phyloP scores from a whole-genome alignment of 345 rosid species.

The Hevea brasiliensis region DNA sequence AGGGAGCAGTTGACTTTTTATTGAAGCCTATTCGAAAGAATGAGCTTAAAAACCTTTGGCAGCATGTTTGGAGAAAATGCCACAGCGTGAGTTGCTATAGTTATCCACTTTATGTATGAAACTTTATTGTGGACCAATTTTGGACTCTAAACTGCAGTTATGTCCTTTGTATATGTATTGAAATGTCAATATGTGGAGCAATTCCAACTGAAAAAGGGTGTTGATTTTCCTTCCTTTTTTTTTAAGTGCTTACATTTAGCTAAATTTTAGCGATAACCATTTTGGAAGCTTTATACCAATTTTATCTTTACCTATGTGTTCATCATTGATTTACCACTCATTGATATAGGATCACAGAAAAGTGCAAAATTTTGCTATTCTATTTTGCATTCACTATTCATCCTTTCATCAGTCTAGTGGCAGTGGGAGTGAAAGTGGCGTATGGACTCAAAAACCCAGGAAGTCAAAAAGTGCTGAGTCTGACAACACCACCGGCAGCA shows the following conservation, averaged over 20 bases:
- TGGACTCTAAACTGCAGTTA: constrained; percentile 23
- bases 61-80: constrained; percentile 35
- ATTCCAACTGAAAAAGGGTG: constrained; percentile 2
- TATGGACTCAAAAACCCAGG: constrained; percentile 41
- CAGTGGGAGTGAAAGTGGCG: constrained; percentile 49
- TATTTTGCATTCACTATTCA: not conserved
- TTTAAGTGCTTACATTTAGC: not conserved
- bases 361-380: not conserved
- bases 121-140: constrained; percentile 21
- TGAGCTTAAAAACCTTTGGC: constrained; percentile 35
- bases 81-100: constrained; percentile 23
- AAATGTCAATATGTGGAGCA: constrained; percentile 4
- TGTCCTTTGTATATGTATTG: constrained; percentile 13
- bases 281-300: not conserved
- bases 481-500: constrained; percentile 31
- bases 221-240: constrained; percentile 9
- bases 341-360: not conserved
- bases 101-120: constrained; percentile 21
- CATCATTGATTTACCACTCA: constrained; percentile 1
- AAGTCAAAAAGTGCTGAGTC: constrained; percentile 40
- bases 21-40: constrained; percentile 35
- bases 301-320: not conserved
- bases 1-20: constrained; percentile 32
- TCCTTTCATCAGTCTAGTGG: constrained; percentile 38
- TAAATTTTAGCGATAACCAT: constrained; percentile 5